Evolutionary conservation across 2,329 filamentous ascomycete species (phyloP), one percentile per base, ranked within the genome.

Genomic region (Dryadomyces quercivorus): DNA sequence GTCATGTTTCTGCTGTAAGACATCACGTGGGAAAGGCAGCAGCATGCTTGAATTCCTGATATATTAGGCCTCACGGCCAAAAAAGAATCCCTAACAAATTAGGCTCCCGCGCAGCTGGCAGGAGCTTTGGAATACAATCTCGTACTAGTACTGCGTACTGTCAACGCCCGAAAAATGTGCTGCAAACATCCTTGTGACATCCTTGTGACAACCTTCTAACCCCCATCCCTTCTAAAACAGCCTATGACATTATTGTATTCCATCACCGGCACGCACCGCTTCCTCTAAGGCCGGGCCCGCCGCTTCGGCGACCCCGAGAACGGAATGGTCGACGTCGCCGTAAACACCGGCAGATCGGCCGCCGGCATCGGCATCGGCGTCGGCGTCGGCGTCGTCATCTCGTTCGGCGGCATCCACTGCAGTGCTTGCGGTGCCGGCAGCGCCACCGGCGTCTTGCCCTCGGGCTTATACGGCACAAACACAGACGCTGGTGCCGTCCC

Each of bases 401-500:
- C 38, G 38, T 42, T 42, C 12, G 12, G 12, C 38, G 38, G 38
- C 38, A 42, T 3, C 38, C 38, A 42, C 38, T 42, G 38, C 12
- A 42, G 38, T n/a, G 16, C 26, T 5, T 31, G 26, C 26, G 26
- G 26, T 31, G 26, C 26, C 8, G 26, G 26, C 26, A 31, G 26
- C 6, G 10, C 15, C 12, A 12, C 10, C 36, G 36, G 15, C 36
- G 69, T 0, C 66, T 57, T 73, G 0, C 77, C 78, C n/a, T 77
- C 72, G 0, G 78, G 77, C 56, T 81, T 75, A 58, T 80, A 81
- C 0, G 71, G 70, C 22, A 81, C 68, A 57, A 81, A 81, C 21
- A 75, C 61, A 51, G 75, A 71, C 1, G 64, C 57, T 7, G 62
- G 59, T 5, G 60, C 20, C 5, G 16, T 1, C 3, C 12, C 16